phyloP scores from a whole-genome alignment of 2,329 filamentous ascomycete species.

The Colletotrichum sublineola region DNA sequence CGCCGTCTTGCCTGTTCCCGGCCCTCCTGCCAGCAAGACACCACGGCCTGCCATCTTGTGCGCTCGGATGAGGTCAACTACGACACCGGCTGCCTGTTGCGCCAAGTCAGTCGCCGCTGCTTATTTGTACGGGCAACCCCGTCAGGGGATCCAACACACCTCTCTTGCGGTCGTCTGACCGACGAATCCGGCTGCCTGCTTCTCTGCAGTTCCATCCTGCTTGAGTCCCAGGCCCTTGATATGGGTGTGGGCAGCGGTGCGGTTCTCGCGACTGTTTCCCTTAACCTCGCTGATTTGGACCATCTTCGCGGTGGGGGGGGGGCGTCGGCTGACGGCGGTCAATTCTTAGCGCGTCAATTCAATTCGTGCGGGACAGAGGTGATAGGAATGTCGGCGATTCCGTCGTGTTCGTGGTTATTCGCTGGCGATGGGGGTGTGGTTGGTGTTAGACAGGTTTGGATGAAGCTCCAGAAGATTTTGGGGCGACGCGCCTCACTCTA shows the following conservation, averaged over 20 bases:
- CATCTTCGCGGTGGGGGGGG: constrained; percentile 65
- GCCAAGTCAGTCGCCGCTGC: constrained; percentile 17
- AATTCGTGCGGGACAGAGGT: background rate
- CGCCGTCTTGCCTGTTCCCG: constrained; percentile 97
- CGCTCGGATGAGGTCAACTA: constrained; percentile 93
- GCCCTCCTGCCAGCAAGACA: constrained; percentile 92
- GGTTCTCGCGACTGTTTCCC: constrained; percentile 93
- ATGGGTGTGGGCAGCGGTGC: constrained; percentile 96
- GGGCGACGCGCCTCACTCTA: constrained; percentile 39
- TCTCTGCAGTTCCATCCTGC: constrained; percentile 86
- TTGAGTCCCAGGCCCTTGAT: constrained; percentile 95
- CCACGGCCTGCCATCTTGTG: constrained; percentile 98
- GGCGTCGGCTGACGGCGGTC: constrained; percentile 38
- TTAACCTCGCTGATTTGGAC: constrained; percentile 95
- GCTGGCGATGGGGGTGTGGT: constrained; percentile 18
- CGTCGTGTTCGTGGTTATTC: constrained; percentile 17
- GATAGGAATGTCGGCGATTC: constrained; percentile 12
- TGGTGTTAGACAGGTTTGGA: constrained; percentile 33
- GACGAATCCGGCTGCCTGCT: constrained; percentile 85
- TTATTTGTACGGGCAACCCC: background rate
- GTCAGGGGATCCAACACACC: constrained; percentile 62
- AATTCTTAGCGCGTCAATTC: constrained; percentile 34
- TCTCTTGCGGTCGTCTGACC: constrained; percentile 91
- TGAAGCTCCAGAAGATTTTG: constrained; percentile 44
- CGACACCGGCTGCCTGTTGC: constrained; percentile 86